Evolutionary conservation across 106 monocot species (phyloP).

Genomic region (Acorus calamus): DNA sequence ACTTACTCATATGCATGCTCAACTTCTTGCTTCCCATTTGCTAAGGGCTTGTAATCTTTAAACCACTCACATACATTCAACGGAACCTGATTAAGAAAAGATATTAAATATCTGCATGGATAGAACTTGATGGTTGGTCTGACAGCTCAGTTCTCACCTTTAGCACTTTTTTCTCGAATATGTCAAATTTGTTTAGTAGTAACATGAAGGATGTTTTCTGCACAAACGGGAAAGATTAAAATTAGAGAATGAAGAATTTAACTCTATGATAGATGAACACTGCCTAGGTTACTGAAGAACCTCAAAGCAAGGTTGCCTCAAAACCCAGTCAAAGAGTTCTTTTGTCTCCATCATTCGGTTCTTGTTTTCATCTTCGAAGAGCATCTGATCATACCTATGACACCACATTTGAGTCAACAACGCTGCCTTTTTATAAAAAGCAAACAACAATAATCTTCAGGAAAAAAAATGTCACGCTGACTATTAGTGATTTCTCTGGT

Average conservation of each 20-base stretch:
- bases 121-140: too few relatives aligned
- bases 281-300: conserved; percentile 17
- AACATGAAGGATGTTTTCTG: conserved; percentile 98
- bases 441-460: not conserved
- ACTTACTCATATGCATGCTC: conserved; percentile 98
- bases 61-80: conserved; percentile 96
- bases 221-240: conserved; percentile 4
- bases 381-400: conserved; percentile 83
- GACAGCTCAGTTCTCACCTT: conserved; percentile 30
- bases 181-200: conserved; percentile 96
- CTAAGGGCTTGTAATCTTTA: conserved; percentile 80
- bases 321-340: conserved; percentile 93
- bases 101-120: not conserved
- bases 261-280: too few relatives aligned
- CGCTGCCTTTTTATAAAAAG: not conserved
- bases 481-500: too few relatives aligned
- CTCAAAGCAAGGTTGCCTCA: conserved; percentile 93
- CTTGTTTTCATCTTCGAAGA: conserved; percentile 87
- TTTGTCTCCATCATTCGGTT: conserved; percentile 96
- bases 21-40: conserved; percentile 89
- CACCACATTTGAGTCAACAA: not conserved
- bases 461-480: too few relatives aligned
- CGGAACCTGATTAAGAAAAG: conserved; percentile 47
- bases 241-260: not conserved
- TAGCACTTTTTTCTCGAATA: conserved; percentile 84